Base-by-base conservation (phyloP, 805 yeast genomes). In the Candida endomychidarum region DNA sequence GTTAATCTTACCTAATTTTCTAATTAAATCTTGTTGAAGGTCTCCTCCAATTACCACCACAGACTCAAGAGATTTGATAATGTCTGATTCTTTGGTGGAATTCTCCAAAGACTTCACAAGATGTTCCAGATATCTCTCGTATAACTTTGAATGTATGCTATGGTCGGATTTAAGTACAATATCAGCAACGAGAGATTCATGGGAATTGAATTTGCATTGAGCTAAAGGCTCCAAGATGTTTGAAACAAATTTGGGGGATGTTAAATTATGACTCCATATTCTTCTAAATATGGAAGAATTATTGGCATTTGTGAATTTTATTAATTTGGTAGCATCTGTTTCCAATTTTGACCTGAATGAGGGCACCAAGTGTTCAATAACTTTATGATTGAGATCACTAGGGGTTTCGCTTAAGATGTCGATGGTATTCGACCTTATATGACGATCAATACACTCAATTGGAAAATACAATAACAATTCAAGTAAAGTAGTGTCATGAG, bases 271-370 rank as follows among this genome's bases (percentile, higher is more conserved):
- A 9, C 5, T 8, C 41, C 41, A 38, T 18, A 38, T 32, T 20
- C 32, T 31, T 16, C 27, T 32, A 14, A 38, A 38, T 9, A 38
- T 38, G 7, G 19, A 12, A 6, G 28, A 5, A 19, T 32, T 38
- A 8, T 25, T 8, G 3, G 21, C 4, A 19, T 24, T 38, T 4
- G 33, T 31, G 18, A 38, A 38, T 11, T 18, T 6, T 3, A 38
- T 25, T 15, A 38, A 14, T 12, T 22, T 28, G 7, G 15, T 6
- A 12, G 12, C 28, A 28, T 39, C 38, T 16, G 60, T 53, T 53
- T 83, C 90, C 9, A 82, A 47, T 1, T 51, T 48, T 0, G 86
- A 73, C 49, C 63, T 76, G 51, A 69, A 75, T 0, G 84, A 74
- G 5, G 86, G 85, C 8, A 72, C 65, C 8, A 54, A 50, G 20